A percentile compares a stretch with the other conserved stretches of the same genome.
Conservation (phyloP, 495 filamentous ascomycete species). For the Neurospora sp. region DNA sequence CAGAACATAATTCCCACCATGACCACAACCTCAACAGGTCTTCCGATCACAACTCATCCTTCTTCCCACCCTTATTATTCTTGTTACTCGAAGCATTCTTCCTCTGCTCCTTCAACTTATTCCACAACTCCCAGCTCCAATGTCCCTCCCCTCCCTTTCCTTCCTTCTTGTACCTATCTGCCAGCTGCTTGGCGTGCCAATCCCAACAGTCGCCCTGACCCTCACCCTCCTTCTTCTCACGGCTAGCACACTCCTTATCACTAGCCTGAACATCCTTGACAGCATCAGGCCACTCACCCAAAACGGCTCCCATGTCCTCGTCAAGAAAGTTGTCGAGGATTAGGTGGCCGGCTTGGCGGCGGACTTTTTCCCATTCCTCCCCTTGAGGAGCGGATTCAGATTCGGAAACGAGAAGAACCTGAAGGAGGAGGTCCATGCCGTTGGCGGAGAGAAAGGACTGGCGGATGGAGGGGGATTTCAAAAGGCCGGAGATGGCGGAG, state of each 20-base stretch:
- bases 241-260: slow-evolving; percentile 16
- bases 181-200: slow-evolving; percentile 24
- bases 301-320: slow-evolving; percentile 43
- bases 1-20: neutral
- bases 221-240: neutral
- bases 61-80: neutral
- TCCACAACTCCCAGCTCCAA: slow-evolving; percentile 24
- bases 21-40: neutral
- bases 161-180: slow-evolving; percentile 7
- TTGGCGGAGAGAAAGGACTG: slow-evolving; percentile 37
- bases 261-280: slow-evolving; percentile 1
- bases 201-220: slow-evolving; percentile 31
- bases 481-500: slow-evolving; percentile 29
- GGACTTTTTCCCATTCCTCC: slow-evolving; percentile 28
- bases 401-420: slow-evolving; percentile 26
- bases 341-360: slow-evolving; percentile 38
- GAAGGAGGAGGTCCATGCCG: slow-evolving; percentile 37
- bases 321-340: slow-evolving; percentile 52
- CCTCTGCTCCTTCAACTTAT: slow-evolving; percentile 15
- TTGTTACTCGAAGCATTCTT: neutral
- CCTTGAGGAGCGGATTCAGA: too few relatives aligned
- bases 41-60: slow-evolving; percentile 12
- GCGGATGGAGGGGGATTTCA: slow-evolving; percentile 36
- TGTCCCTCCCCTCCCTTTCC: slow-evolving; percentile 7
- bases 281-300: slow-evolving; percentile 38